Conservation (phyloP, 805 yeast species). For the Candida xiaguanensis region DNA sequence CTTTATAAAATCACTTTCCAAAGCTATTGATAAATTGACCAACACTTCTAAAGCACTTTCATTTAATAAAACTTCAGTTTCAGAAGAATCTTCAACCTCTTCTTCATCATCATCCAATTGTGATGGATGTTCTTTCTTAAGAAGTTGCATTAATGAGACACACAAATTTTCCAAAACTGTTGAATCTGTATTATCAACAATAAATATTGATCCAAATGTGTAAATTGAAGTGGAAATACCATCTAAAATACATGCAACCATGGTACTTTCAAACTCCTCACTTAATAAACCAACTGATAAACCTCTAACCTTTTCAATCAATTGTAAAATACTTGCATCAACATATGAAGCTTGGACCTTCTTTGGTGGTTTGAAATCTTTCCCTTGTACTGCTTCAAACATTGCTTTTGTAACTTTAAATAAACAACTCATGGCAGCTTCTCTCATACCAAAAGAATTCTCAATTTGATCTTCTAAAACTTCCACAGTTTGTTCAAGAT, state of each 20-base stretch:
- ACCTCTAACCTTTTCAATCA: conserved; percentile 65
- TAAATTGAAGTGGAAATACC: conserved; percentile 64
- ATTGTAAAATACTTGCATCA: conserved; percentile 51
- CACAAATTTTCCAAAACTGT: conserved; percentile 62
- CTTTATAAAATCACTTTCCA: conserved; percentile 73
- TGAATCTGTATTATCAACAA: conserved; percentile 55
- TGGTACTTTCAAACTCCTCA: conserved; percentile 80
- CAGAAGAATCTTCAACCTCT: conserved; percentile 48
- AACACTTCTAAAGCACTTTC: conserved; percentile 86
- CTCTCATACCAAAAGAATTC: conserved; percentile 88
- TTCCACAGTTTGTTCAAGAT: conserved; percentile 65
- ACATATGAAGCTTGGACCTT: conserved; percentile 61
- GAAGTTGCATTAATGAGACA: conserved; percentile 62
- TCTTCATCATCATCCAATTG: conserved; percentile 66
- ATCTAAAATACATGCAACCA: conserved; percentile 78
- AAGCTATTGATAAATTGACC: conserved; percentile 68
- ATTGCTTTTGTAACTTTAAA: conserved; percentile 82
- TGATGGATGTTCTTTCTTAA: conserved; percentile 80
- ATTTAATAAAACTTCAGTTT: conserved; percentile 60
- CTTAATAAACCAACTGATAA: conserved; percentile 59
- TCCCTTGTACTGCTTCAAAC: conserved; percentile 50
- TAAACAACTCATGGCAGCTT: conserved; percentile 74
- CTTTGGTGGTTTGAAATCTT: conserved; percentile 49
- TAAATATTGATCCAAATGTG: conserved; percentile 68
- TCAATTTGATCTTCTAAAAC: conserved; percentile 68